These are phyloP conservation scores for Candida sakaeoensis DNA, from an alignment of 805 yeast genomes.

Conservation along the genomic window DNA sequence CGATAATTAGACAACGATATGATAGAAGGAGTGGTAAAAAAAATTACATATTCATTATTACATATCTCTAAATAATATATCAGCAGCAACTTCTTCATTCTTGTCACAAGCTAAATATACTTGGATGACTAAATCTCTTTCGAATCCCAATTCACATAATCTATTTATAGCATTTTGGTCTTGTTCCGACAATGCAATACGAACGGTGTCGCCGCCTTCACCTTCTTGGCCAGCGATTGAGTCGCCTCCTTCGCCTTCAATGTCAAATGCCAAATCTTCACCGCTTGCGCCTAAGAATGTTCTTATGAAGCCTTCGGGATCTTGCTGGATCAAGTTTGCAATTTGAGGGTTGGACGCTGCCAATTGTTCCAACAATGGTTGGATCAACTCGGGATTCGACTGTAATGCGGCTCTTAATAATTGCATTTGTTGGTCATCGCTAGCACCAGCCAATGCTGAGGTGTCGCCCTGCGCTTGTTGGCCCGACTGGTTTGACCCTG, in stretches of 20 bases:
- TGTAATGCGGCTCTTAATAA: constrained; percentile 72
- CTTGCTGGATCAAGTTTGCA: constrained; percentile 71
- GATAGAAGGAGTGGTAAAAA: too few relatives aligned
- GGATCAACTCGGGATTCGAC: constrained; percentile 84
- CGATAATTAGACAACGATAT: too few relatives aligned
- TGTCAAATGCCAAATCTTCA: constrained; percentile 43
- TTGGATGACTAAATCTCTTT: constrained; percentile 80
- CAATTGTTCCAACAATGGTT: constrained; percentile 76
- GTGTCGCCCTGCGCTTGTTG: constrained; percentile 17
- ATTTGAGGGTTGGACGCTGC: constrained; percentile 81
- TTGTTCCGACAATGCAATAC: constrained; percentile 66
- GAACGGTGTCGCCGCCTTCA: constrained; percentile 37
- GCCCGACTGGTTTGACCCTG: constrained; percentile 26
- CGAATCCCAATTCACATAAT: constrained; percentile 90
- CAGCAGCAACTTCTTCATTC: constrained; percentile 95
- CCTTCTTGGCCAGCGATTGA: constrained; percentile 35
- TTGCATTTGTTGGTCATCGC: constrained; percentile 45
- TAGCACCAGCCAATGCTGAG: constrained; percentile 37
- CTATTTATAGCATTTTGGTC: constrained; percentile 89
- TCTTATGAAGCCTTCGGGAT: constrained; percentile 87
- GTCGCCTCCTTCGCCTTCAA: constrained; percentile 30
- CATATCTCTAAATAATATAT: constrained; percentile 64
- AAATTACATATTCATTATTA: constrained; percentile 12
- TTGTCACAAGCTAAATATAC: constrained; percentile 97
- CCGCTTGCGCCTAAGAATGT: constrained; percentile 60